Percentiles rank a stretch among this genome's conserved stretches.
These are phyloP conservation scores for Hymenoscyphus linearis DNA, from an alignment of 2,329 filamentous ascomycete species.

Conservation along the genomic window DNA sequence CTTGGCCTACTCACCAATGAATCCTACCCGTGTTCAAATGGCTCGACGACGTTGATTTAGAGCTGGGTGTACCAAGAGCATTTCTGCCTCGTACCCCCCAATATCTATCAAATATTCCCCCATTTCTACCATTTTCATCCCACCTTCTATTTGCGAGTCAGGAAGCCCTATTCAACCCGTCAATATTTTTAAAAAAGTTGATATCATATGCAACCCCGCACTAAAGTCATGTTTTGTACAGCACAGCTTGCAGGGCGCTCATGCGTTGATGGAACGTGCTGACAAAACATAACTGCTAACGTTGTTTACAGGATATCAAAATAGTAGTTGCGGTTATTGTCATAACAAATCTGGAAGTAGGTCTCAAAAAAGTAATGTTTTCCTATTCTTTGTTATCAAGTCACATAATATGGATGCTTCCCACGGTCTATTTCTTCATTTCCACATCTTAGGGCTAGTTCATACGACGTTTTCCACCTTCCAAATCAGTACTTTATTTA, in stretches of 20 bases:
- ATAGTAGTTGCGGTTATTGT: constrained; percentile 30
- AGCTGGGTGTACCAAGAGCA: background rate
- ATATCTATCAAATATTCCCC: background rate
- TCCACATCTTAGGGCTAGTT: background rate
- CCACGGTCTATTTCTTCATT: background rate
- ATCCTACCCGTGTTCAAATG: constrained; percentile 22
- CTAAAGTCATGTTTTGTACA: constrained; percentile 3
- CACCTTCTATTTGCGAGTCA: constrained; percentile 5
- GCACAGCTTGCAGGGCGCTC: background rate
- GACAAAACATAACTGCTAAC: constrained; percentile 16
- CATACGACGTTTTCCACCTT: background rate
- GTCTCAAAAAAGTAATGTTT: constrained; percentile 24
- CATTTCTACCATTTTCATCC: constrained; percentile 2
- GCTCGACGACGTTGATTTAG: constrained; percentile 25
- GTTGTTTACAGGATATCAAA: constrained; percentile 25
- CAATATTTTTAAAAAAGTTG: background rate
- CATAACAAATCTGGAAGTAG: constrained; percentile 28
- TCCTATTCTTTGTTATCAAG: constrained; percentile 11
- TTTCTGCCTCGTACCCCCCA: background rate
- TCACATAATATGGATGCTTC: background rate
- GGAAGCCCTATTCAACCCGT: background rate
- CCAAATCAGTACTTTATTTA: constrained; percentile 13
- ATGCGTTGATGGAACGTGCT: constrained; percentile 8
- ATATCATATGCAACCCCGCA: constrained; percentile 6
- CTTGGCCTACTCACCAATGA: constrained; percentile 21